These are phyloP conservation scores for Daldinia concentrica DNA, from an alignment of 495 filamentous ascomycete species.

Conservation along the genomic window DNA sequence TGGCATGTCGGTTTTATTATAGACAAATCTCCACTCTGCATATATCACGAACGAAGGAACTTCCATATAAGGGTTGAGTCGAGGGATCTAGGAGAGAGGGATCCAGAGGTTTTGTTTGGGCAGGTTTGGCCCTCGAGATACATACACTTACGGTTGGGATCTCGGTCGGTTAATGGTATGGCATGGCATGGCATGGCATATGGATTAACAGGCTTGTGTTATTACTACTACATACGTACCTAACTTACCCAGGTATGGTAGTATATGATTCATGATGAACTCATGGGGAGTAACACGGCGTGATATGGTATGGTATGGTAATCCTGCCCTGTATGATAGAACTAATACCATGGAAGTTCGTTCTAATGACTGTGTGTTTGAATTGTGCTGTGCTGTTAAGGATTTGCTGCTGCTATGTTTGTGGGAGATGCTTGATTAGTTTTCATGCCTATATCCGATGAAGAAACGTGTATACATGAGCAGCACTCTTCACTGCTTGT, in stretches of 20 bases:
- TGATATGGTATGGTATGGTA: conserved; percentile 14
- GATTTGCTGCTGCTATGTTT: too few relatives aligned
- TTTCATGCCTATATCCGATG: too few relatives aligned
- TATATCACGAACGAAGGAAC: conserved; percentile 41
- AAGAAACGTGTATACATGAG: too few relatives aligned
- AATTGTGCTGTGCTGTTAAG: background rate
- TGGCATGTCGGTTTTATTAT: conserved; percentile 45
- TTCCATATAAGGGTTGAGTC: conserved; percentile 14
- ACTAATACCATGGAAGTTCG: conserved; percentile 36
- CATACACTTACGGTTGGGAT: conserved; percentile 4
- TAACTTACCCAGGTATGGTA: background rate
- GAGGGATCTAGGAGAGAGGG: background rate
- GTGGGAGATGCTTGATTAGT: too few relatives aligned
- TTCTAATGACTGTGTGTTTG: background rate
- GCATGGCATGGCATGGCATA: conserved; percentile 4
- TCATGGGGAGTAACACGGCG: conserved; percentile 1
- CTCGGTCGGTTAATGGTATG: conserved; percentile 1
- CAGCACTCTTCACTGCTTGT: too few relatives aligned
- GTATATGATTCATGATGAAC: conserved; percentile 6
- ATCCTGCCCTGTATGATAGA: conserved; percentile 35
- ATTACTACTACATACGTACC: background rate
- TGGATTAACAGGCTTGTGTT: background rate
- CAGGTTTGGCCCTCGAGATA: conserved; percentile 19
- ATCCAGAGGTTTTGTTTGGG: conserved; percentile 7
- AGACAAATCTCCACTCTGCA: conserved; percentile 51